Conservation (phyloP, 2,329 filamentous ascomycete genomes). For the Juglanconis sp. region DNA sequence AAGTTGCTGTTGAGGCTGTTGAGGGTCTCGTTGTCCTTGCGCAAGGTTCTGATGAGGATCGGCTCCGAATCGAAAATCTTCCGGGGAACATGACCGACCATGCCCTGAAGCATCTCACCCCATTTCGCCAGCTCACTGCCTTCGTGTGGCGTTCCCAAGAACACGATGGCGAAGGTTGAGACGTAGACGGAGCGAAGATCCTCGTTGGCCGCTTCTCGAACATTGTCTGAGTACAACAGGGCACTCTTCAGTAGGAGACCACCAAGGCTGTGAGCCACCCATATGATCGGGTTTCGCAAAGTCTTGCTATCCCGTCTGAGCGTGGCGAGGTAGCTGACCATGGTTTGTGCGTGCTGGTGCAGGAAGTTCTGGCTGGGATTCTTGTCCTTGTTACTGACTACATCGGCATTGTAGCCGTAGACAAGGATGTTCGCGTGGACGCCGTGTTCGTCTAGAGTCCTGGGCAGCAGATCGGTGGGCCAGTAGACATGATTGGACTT, state of each 20-base stretch:
- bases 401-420: slow-evolving; percentile 73
- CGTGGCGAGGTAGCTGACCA: slow-evolving; percentile 60
- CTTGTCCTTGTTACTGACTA: slow-evolving; percentile 48
- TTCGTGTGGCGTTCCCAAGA: slow-evolving; percentile 73
- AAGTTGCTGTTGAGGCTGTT: slow-evolving; percentile 73
- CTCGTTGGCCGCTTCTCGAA: slow-evolving; percentile 57
- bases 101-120: slow-evolving; percentile 64
- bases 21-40: slow-evolving; percentile 69
- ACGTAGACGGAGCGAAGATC: slow-evolving; percentile 67
- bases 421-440: slow-evolving; percentile 63
- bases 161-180: slow-evolving; percentile 73
- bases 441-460: slow-evolving; percentile 45
- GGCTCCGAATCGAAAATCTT: slow-evolving; percentile 66
- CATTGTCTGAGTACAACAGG: slow-evolving; percentile 63
- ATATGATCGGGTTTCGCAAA: slow-evolving; percentile 66
- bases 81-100: slow-evolving; percentile 63
- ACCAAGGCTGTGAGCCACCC: slow-evolving; percentile 71
- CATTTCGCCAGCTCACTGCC: slow-evolving; percentile 67
- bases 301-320: slow-evolving; percentile 59
- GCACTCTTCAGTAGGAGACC: slow-evolving; percentile 70
- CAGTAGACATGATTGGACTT: slow-evolving; percentile 58
- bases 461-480: slow-evolving; percentile 65
- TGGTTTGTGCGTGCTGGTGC: slow-evolving; percentile 67
- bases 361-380: slow-evolving; percentile 65
- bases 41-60: slow-evolving; percentile 67